Percentiles rank a stretch among this genome's conserved stretches.
Evolutionary conservation across 805 yeast genomes (phyloP).

Genomic region (Suhomyces faveliae): DNA sequence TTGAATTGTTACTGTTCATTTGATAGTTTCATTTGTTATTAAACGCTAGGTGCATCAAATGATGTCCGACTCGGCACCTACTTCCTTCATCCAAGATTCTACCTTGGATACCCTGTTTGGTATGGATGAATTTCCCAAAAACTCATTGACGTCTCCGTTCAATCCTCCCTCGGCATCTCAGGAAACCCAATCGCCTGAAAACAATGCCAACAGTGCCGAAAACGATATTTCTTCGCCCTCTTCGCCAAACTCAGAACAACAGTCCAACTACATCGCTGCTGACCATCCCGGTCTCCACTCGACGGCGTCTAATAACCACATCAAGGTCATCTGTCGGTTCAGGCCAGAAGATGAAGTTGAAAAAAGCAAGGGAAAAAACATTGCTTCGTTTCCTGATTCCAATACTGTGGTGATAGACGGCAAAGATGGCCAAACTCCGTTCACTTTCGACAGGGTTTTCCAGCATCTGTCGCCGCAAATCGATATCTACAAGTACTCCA

Average conservation of each 20-base stretch:
- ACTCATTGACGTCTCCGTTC: slow-evolving; percentile 3
- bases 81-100: slow-evolving; percentile 3
- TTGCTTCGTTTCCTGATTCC: slow-evolving; percentile 23
- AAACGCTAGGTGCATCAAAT: too few relatives aligned
- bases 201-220: too few relatives aligned
- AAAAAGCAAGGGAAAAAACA: slow-evolving; percentile 15
- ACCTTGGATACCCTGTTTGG: slow-evolving; percentile 6
- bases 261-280: slow-evolving; percentile 2
- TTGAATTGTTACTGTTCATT: too few relatives aligned
- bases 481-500: slow-evolving; percentile 58
- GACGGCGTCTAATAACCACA: slow-evolving; percentile 27
- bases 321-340: slow-evolving; percentile 71
- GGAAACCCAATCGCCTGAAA: background rate
- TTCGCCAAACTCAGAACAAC: background rate
- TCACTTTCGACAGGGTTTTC: slow-evolving; percentile 68
- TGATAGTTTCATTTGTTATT: too few relatives aligned
- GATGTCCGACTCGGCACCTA: slow-evolving; percentile 1
- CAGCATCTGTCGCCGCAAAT: slow-evolving; percentile 49
- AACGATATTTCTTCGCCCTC: background rate
- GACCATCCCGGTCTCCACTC: slow-evolving; percentile 4
- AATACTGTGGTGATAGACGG: slow-evolving; percentile 28
- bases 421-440: slow-evolving; percentile 31
- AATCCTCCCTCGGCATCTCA: slow-evolving; percentile 1
- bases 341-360: slow-evolving; percentile 54
- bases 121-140: background rate